Evolutionary conservation across 305 asterid species (phyloP), one percentile per base, ranked within the genome.

Genomic region (Fraxinus angustifolia): DNA sequence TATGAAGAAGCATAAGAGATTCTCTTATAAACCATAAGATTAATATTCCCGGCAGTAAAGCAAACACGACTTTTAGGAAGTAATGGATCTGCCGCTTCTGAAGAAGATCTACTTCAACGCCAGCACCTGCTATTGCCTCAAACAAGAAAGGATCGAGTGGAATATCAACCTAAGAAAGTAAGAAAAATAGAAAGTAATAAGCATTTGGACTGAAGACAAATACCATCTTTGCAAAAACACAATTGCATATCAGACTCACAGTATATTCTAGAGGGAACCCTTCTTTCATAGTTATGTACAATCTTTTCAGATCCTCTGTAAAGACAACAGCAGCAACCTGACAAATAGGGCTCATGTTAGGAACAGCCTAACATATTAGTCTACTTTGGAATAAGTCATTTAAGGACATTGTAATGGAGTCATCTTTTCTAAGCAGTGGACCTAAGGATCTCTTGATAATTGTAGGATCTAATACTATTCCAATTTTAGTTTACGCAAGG

Each of bases 131-230:
- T 91, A 94, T 96, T 77, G 93, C 93, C 92, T 96, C 99, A 78
- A 96, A 96, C 81, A 96, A 86, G 86, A 88, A 96, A 21, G 99
- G 99, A 90, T 96, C 99, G 23, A 96, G 97, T 7, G 99, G 99
- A 83, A 96, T 92, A 88, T 96, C 97, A 87, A 96, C 99, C 99
- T 96, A 86, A 79, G 84, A 70, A 88, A 71, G 78, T 36, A 83
- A 81, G 70, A 81, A 70, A 28, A 62, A 70, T 62, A 78, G 87
- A 83, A 77, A 83, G 73, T 76, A 76, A 80, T 79, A 76, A 83
- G 73, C 78, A 82, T 11, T 74, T 56, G 60, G 65, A 42, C 56
- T 34, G 73, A 80, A 80, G 73, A 80, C 45, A 78, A 84, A 79
- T 76, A 74, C 58, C 34, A 62, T 62, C 26, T 31, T 76, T 16